Base-by-base conservation (phyloP, 768 basidiomycete species). In the Boletus sensibilis region DNA sequence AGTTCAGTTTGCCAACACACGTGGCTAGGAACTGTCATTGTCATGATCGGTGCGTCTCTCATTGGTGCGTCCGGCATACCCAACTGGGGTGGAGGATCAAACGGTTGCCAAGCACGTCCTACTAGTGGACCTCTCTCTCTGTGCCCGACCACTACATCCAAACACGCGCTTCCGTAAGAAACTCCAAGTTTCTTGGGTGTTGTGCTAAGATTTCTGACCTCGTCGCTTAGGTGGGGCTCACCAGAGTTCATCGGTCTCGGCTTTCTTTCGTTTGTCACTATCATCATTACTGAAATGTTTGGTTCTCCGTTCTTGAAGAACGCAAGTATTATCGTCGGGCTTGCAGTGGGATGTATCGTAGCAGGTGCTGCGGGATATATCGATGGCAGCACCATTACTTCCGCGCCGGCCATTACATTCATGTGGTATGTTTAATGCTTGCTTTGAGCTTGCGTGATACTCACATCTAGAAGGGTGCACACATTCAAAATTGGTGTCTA, bases 281-380 rank as follows among this genome's bases (percentile, higher is more conserved):
- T 92, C 63, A 80, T 93, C 62, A 67, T 93, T 27, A 87, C 87
- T 1, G 91, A 94, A 68, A 71, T 93, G 20, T 90, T 92, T 60
- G 92, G 92, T 8, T 87, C 85, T 4, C 92, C 91, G 0, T 94
- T 94, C 76, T 71, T 94, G 66, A 88, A 88, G 73, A 92, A 92
- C 63, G 80, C 83, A 52, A 86, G 85, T 29, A 84, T 91, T 61
- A 88, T 92, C 50, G 80, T 90, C 21, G 88, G 90, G 0, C 75
- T 92, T 18, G 77, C 78, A 9, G 82, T 92, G 2, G 90, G 92
- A 1, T 90, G 88, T 56, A 90, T 92, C 53, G 90, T 92, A 2
- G 82, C 90, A 1, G 91, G 88, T 37, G 86, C 86, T 16, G 76
- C 85, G 2, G 91, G 91, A 0, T 93, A 94, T 63, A 87, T 93